phyloP scores from a whole-genome alignment of 2,329 filamentous ascomycete species.

The Chaetomiaceae sp. region DNA sequence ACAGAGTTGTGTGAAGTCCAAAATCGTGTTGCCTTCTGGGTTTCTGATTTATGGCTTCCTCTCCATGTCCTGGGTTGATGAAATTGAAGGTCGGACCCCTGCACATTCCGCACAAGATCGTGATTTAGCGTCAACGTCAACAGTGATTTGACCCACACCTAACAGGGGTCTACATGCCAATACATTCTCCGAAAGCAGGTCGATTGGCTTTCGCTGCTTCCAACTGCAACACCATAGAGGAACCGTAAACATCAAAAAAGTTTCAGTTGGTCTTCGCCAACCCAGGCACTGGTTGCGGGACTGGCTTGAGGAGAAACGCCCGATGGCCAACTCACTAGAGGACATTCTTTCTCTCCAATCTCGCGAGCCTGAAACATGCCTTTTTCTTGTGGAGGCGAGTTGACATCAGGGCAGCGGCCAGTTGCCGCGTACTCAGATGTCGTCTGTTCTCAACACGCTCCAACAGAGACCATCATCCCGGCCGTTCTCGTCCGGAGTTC shows the following conservation, averaged over 20 bases:
- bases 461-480: not conserved
- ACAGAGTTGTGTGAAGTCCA: too few species aligned
- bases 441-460: not conserved
- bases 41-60: too few species aligned
- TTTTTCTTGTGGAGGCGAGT: conserved; percentile 1
- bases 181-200: not conserved
- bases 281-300: not conserved
- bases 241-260: not conserved
- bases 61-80: too few species aligned
- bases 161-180: not conserved
- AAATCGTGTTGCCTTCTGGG: too few species aligned
- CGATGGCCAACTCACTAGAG: too few species aligned
- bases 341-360: not conserved
- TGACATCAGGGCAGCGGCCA: too few species aligned
- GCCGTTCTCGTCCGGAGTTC: not conserved
- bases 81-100: too few species aligned
- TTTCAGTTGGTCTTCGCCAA: not conserved
- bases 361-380: not conserved
- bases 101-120: too few species aligned
- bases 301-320: not conserved
- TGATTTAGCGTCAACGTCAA: too few species aligned
- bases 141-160: too few species aligned
- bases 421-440: too few species aligned
- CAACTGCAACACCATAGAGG: conserved; percentile 8
- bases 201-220: conserved; percentile 12